A percentile compares a stretch with the other conserved stretches of the same genome.
Conservation (phyloP, 192 early-diverging fungal species). For the Podila minutissima region DNA sequence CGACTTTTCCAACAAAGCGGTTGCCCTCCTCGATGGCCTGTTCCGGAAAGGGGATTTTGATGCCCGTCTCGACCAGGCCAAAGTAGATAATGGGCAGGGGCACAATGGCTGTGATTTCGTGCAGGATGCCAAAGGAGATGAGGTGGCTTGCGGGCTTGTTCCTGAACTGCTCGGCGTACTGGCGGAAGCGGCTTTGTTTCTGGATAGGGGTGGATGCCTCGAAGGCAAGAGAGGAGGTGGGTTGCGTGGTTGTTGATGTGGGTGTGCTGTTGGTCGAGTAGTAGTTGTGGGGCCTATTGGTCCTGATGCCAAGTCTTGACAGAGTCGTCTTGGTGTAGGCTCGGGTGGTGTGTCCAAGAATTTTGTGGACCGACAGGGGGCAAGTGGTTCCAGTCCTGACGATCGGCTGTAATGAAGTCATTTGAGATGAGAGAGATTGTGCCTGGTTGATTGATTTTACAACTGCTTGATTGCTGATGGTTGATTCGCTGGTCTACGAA, state of each 20-base stretch:
- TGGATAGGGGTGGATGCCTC: conserved; percentile 11
- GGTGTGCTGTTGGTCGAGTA: not conserved
- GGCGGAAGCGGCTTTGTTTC: conserved; percentile 52
- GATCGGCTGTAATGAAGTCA: not conserved
- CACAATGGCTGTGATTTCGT: conserved; percentile 88
- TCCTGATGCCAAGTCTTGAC: not conserved
- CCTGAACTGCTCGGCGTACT: conserved; percentile 66
- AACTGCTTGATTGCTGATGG: too few relatives aligned
- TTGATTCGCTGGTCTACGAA: too few relatives aligned
- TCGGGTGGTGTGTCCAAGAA: not conserved
- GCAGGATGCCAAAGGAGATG: conserved; percentile 81
- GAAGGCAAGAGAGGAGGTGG: not conserved
- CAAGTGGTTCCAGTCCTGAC: not conserved
- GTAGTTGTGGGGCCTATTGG: too few relatives aligned
- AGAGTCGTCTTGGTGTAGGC: not conserved
- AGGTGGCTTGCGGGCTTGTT: conserved; percentile 76
- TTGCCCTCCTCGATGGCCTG: conserved; percentile 71
- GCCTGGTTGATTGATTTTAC: too few relatives aligned
- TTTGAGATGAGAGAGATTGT: not conserved
- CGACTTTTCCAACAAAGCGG: conserved; percentile 61
- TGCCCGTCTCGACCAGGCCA: conserved; percentile 59
- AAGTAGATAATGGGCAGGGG: conserved; percentile 84
- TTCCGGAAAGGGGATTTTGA: conserved; percentile 76
- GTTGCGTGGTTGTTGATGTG: not conserved
- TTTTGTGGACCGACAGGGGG: too few relatives aligned